Conservation (phyloP, 2,329 filamentous ascomycete genomes). For the Alternaria sp. region DNA sequence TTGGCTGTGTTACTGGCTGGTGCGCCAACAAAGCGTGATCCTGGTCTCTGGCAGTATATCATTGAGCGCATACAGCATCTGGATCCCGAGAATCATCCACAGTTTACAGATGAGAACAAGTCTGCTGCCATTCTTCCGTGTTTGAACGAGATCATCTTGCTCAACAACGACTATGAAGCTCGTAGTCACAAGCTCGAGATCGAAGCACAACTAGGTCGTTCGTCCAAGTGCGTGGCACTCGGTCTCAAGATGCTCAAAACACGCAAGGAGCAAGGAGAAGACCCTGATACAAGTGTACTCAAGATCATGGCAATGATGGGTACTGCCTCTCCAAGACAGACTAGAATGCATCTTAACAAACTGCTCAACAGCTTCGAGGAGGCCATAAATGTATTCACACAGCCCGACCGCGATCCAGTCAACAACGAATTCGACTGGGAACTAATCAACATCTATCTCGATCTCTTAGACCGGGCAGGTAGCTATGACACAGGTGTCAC, state of each 20-base stretch:
- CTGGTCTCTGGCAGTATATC: constrained; percentile 65
- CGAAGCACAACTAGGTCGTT: constrained; percentile 58
- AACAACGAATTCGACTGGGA: constrained; percentile 71
- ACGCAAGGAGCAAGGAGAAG: constrained; percentile 54
- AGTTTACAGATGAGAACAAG: constrained; percentile 41
- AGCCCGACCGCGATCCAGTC: constrained; percentile 53
- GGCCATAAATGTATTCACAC: constrained; percentile 60
- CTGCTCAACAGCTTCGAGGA: constrained; percentile 62
- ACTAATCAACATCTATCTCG: constrained; percentile 84
- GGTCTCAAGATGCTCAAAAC: constrained; percentile 64
- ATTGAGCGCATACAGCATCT: constrained; percentile 62
- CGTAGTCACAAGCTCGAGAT: constrained; percentile 65
- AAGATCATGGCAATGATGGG: constrained; percentile 66
- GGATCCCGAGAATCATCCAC: constrained; percentile 47
- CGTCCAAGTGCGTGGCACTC: constrained; percentile 44
- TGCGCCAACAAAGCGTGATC: constrained; percentile 65
- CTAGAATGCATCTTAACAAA: constrained; percentile 57
- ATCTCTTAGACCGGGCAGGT: constrained; percentile 74
- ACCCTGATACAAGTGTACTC: constrained; percentile 61
- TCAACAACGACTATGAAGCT: constrained; percentile 62
- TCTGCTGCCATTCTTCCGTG: constrained; percentile 43
- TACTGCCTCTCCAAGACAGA: constrained; percentile 59
- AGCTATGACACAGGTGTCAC: constrained; percentile 71
- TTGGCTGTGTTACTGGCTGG: constrained; percentile 65
- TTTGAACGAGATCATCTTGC: constrained; percentile 59